A percentile compares a stretch with the other conserved stretches of the same genome.
Evolutionary conservation across 495 filamentous ascomycete species (phyloP).

Genomic region (Chaetomidium leptoderma): DNA sequence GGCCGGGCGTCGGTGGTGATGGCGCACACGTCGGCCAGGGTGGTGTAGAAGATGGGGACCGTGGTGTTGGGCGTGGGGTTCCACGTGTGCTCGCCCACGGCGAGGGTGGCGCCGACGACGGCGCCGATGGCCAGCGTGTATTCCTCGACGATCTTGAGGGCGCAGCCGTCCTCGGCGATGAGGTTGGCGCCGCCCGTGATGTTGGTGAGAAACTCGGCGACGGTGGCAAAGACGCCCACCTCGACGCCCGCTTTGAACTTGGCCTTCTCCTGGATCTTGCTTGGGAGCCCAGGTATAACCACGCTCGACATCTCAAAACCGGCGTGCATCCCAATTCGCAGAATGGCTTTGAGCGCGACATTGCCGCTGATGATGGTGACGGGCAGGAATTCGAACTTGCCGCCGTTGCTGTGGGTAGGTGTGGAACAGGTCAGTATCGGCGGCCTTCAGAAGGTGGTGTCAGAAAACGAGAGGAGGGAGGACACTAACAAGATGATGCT

Average conservation of each 20-base stretch:
- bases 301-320: conserved; percentile 38
- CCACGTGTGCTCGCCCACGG: conserved; percentile 43
- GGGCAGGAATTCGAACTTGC: conserved; percentile 54
- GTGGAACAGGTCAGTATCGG: neutral
- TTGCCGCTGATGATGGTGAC: conserved; percentile 43
- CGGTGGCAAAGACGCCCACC: conserved; percentile 43
- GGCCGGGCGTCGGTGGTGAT: conserved; percentile 13
- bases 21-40: conserved; percentile 45
- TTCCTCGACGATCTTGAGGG: conserved; percentile 40
- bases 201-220: conserved; percentile 52
- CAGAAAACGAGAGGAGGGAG: neutral
- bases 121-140: conserved; percentile 51
- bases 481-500: conserved; percentile 43
- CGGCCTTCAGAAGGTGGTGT: neutral
- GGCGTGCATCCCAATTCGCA: conserved; percentile 44
- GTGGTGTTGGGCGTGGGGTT: conserved; percentile 45
- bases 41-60: conserved; percentile 52
- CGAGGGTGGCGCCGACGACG: conserved; percentile 48
- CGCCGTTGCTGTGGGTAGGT: conserved; percentile 32
- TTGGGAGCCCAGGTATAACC: neutral
- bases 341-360: conserved; percentile 41
- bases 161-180: conserved; percentile 32
- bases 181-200: conserved; percentile 32
- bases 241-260: conserved; percentile 40
- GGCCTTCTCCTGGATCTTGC: neutral